Base-by-base conservation (phyloP, 192 early-diverging fungal genomes). In the Entomortierella parvispora region DNA sequence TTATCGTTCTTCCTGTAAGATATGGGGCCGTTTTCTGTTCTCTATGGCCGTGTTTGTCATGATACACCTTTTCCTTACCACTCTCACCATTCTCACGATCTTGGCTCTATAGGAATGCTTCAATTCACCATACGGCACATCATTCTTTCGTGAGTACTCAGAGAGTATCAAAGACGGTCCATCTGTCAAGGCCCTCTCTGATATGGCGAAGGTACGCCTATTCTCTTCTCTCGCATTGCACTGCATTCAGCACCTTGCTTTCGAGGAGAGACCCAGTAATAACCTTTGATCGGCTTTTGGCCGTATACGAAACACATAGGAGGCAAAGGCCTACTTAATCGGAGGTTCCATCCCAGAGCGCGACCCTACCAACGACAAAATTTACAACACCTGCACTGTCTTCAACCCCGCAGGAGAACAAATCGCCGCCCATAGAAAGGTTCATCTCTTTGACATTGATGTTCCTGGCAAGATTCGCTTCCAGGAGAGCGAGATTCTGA, bases 361-460 rank as follows among this genome's bases (percentile, higher is more conserved):
- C 5, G 89, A 85, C 18, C 33, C 62, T 15, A 48, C 23, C 0
- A 84, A 83, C 29, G 83, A 71, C 37, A 85, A 86, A n/a, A 80
- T 92, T 43, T 95, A 89, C 83, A 96, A 96, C 76, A 95, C 95
- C 4, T 91, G 90, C 48, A 93, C 93, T 2, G 85, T 94, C 10
- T 96, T 90, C 80, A 77, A 87, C 53, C 94, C 93, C 2, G 66
- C 82, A 46, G 85, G 91, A 33, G 63, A 81, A 10, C 74, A 90
- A 28, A 69, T 93, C 63, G 90, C 86, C 3, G 86, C 67, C 47
- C 92, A 93, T 81, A 84, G 89, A 55, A 94, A 96, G 81, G 86
- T 95, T 14, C 96, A 99, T 65, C 82, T 99, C 58, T 99, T 99
- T 80, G 96, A 99, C 77, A 97, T 99, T 63, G 90, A 97, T 81